A percentile compares a stretch with the other conserved stretches of the same genome.
These are phyloP conservation scores for Debaryomyces maramus DNA, from an alignment of 805 yeast genomes.

Conservation along the genomic window DNA sequence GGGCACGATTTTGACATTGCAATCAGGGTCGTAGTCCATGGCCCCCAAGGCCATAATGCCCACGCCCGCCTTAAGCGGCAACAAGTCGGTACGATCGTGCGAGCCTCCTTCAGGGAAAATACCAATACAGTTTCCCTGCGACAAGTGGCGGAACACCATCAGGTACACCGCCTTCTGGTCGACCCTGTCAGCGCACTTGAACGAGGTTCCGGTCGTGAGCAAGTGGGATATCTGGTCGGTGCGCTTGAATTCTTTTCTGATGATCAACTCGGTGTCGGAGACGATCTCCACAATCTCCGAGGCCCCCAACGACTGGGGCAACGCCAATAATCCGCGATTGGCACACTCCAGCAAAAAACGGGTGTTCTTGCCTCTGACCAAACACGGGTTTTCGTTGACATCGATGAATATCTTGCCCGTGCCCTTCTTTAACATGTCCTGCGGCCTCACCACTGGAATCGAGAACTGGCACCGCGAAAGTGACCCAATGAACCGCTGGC, in stretches of 20 bases:
- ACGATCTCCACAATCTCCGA: constrained; percentile 66
- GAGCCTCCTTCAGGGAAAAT: constrained; percentile 99
- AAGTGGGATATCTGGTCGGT: constrained; percentile 43
- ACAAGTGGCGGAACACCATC: constrained; percentile 79
- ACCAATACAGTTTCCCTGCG: constrained; percentile 80
- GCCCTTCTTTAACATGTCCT: constrained; percentile 73
- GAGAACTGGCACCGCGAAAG: constrained; percentile 75
- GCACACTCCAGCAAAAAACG: constrained; percentile 62
- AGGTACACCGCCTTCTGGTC: constrained; percentile 85
- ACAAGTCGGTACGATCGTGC: constrained; percentile 87
- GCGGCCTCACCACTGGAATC: constrained; percentile 91
- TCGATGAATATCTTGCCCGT: constrained; percentile 64
- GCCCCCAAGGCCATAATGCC: constrained; percentile 98
- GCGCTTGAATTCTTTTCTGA: constrained; percentile 70
- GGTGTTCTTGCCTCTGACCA: constrained; percentile 66
- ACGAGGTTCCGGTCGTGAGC: constrained; percentile 54
- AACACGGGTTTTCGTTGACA: constrained; percentile 50
- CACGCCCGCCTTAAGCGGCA: constrained; percentile 95
- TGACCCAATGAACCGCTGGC: constrained; percentile 66
- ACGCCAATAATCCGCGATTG: constrained; percentile 66
- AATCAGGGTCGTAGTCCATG: constrained; percentile 70
- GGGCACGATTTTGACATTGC: constrained; percentile 85
- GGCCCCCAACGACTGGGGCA: constrained; percentile 78
- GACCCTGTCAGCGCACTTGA: constrained; percentile 75
- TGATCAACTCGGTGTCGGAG: constrained; percentile 66